These are phyloP conservation scores for Forsythia suspensa DNA, from an alignment of 257 asterid genomes.

Conservation along the genomic window DNA sequence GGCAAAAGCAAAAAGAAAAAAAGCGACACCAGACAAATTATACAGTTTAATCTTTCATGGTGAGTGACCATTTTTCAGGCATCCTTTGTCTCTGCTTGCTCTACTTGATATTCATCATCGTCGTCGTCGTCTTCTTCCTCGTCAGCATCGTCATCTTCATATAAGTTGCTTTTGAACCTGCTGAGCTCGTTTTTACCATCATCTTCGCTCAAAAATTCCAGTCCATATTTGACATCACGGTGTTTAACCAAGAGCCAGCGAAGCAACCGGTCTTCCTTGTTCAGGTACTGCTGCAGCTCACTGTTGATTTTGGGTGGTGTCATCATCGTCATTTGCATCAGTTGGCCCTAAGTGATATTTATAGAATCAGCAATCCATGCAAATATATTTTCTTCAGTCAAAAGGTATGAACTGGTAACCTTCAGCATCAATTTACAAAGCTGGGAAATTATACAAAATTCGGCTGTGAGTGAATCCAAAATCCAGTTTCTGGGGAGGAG, in stretches of 20 bases:
- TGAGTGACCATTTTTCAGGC: slow-evolving; percentile 6
- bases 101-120: slow-evolving; percentile 20
- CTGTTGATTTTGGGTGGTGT: slow-evolving; percentile 73
- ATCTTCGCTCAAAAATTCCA: slow-evolving; percentile 25
- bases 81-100: slow-evolving; percentile 20
- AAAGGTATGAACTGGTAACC: background rate
- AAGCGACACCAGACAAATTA: background rate
- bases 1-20: background rate
- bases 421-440: background rate
- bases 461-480: background rate
- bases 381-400: background rate
- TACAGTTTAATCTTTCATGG: background rate
- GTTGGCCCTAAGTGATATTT: slow-evolving; percentile 43
- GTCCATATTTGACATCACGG: slow-evolving; percentile 49
- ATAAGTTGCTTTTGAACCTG: slow-evolving; percentile 18
- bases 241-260: slow-evolving; percentile 83
- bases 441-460: background rate
- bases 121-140: slow-evolving; percentile 37
- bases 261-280: slow-evolving; percentile 77
- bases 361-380: background rate
- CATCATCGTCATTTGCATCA: slow-evolving; percentile 86
- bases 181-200: slow-evolving; percentile 31
- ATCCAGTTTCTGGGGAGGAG: background rate
- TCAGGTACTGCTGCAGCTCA: slow-evolving; percentile 65
- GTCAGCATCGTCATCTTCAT: slow-evolving; percentile 19